These are phyloP conservation scores for Solanum bulbocastanum DNA, from an alignment of 257 asterid species.

Conservation along the genomic window DNA sequence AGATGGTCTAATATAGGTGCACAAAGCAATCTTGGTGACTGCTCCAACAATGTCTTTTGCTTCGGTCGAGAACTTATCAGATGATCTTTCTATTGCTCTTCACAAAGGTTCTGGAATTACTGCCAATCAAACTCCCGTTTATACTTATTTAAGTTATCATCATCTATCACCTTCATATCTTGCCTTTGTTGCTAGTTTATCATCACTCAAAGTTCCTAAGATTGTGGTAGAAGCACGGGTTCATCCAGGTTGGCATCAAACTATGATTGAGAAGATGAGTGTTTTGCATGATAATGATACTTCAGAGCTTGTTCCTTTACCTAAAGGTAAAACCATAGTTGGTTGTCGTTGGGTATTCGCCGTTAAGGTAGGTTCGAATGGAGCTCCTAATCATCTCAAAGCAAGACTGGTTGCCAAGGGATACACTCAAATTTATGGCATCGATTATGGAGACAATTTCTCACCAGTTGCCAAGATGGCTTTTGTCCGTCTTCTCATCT, in stretches of 20 bases:
- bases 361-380: not conserved
- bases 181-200: not conserved
- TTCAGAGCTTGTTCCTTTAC: not conserved
- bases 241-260: not conserved
- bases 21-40: not conserved
- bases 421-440: not conserved
- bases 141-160: not conserved
- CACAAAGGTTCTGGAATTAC: not conserved
- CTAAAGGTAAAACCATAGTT: not conserved
- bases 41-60: not conserved
- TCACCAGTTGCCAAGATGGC: not conserved
- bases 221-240: not conserved
- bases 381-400: not conserved
- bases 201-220: not conserved
- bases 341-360: too few species aligned
- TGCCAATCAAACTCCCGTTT: not conserved
- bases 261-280: not conserved
- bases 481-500: not conserved
- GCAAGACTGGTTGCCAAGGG: not conserved
- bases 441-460: not conserved
- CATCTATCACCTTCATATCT: not conserved
- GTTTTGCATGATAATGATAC: not conserved
- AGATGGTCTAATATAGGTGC: not conserved
- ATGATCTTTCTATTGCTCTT: not conserved
- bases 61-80: not conserved